Evolutionary conservation across 129 eudicot species (phyloP), one percentile per base, ranked within the genome.

Genomic region (Tanacetum coccineum): DNA sequence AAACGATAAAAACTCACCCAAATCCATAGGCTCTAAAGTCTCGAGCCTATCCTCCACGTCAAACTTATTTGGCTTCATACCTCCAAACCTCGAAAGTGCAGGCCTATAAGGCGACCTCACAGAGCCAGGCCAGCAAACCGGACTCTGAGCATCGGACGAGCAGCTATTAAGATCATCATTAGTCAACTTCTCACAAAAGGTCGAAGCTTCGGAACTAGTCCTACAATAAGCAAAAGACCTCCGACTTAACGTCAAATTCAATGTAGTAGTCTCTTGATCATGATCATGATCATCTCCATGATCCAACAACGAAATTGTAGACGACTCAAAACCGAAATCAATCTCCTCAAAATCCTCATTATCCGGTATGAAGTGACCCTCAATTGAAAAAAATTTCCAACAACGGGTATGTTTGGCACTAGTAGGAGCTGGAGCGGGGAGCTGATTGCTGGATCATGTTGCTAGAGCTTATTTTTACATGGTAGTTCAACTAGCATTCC

Each of bases 151-250:
- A 13, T 84, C 95, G 3, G 90, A 78, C 36, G 48, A 86, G 71
- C 92, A 87, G 75, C 96, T 89, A 58, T 64, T 80, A 26, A 64
- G 66, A 56, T 86, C 87, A 70, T 84, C 87, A n/a, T n/a, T n/a
- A 4, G 95, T 78, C 17, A 75, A 67, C 26, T 44, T 85, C 75
- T 93, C 96, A 4, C 96, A 89, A 57, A 78, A 84, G 28, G 79
- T 84, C 20, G 99, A 93, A 63, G 84, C 79, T 60, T 84, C 96
- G 0, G 99, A 93, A 36, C 67, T 78, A 48, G 96, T 84, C 72
- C 99, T 81, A 47, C 82, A 84, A 59, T 87, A 81, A 7, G 79
- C 81, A 62, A 82, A 84, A 36, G 95, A 93, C 54, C 76, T 82
- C 7, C 69, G 68, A 64, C 95, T 84, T 30, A 76, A 36, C 1